phyloP scores from a whole-genome alignment of 2,329 filamentous ascomycete species.

The Fusarium multiceps region DNA sequence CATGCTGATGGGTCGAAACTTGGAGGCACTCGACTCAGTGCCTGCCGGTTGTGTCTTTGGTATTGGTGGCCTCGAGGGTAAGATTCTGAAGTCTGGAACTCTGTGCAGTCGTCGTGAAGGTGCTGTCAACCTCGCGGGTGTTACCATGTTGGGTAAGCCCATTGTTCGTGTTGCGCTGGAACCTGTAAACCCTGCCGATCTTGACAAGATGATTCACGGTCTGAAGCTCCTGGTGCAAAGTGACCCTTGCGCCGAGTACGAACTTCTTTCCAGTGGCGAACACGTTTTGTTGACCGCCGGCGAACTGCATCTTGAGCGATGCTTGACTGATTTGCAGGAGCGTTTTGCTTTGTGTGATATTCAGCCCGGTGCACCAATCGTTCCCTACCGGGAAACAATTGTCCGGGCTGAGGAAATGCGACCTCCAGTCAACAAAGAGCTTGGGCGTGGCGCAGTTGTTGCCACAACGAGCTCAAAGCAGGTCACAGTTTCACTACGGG shows the following conservation, averaged over 20 bases:
- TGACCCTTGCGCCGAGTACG: slow-evolving; percentile 95
- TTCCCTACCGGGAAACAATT: slow-evolving; percentile 94
- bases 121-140: slow-evolving; percentile 88
- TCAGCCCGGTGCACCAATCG: slow-evolving; percentile 92
- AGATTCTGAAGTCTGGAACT: slow-evolving; percentile 95
- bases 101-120: slow-evolving; percentile 89
- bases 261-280: slow-evolving; percentile 91
- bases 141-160: slow-evolving; percentile 81
- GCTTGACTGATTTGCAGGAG: slow-evolving; percentile 91
- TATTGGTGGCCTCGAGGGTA: slow-evolving; percentile 89
- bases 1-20: slow-evolving; percentile 91
- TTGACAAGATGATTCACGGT: slow-evolving; percentile 94
- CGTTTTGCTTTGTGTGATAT: slow-evolving; percentile 95
- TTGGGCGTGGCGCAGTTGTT: slow-evolving; percentile 84
- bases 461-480: slow-evolving; percentile 86
- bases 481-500: slow-evolving; percentile 78
- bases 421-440: slow-evolving; percentile 83
- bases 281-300: slow-evolving; percentile 95
- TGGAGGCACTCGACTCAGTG: slow-evolving; percentile 85
- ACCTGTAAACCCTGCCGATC: slow-evolving; percentile 86
- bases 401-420: slow-evolving; percentile 92
- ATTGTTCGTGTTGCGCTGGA: slow-evolving; percentile 98
- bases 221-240: slow-evolving; percentile 90
- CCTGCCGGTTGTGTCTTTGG: slow-evolving; percentile 96
- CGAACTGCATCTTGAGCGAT: slow-evolving; percentile 92